Percentiles rank a stretch among this genome's conserved stretches.
phyloP scores from a whole-genome alignment of 768 basidiomycete genomes.

The Polyporus arcularius region DNA sequence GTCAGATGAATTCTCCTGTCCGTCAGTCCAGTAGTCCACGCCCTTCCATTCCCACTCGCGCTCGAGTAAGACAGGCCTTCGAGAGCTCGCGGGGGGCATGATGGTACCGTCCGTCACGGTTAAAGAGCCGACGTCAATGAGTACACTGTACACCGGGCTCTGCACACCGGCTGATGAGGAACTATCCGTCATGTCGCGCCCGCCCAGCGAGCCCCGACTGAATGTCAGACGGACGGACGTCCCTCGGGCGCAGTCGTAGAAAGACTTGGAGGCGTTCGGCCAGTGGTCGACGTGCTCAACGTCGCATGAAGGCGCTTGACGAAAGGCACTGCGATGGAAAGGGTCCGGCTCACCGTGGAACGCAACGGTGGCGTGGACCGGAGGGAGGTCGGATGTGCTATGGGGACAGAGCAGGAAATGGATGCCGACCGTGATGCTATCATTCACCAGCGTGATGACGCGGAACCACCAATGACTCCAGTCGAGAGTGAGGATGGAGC shows the following conservation, averaged over 20 bases:
- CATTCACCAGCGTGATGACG: neutral
- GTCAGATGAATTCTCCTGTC: neutral
- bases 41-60: neutral
- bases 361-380: neutral
- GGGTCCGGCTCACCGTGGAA: neutral
- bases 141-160: neutral
- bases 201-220: neutral
- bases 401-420: neutral
- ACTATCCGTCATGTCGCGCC: no score
- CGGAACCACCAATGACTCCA: neutral
- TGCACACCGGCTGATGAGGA: neutral
- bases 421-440: neutral
- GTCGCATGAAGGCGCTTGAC: neutral
- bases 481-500: neutral
- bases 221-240: neutral
- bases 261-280: neutral
- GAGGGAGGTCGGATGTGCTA: neutral
- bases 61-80: neutral
- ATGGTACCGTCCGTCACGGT: neutral
- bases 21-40: neutral
- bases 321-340: neutral
- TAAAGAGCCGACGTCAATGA: neutral
- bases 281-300: neutral
- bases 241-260: neutral
- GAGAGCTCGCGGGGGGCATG: neutral